Conservation (phyloP, 179 eudicot species). For the Corrigiola litoralis region DNA sequence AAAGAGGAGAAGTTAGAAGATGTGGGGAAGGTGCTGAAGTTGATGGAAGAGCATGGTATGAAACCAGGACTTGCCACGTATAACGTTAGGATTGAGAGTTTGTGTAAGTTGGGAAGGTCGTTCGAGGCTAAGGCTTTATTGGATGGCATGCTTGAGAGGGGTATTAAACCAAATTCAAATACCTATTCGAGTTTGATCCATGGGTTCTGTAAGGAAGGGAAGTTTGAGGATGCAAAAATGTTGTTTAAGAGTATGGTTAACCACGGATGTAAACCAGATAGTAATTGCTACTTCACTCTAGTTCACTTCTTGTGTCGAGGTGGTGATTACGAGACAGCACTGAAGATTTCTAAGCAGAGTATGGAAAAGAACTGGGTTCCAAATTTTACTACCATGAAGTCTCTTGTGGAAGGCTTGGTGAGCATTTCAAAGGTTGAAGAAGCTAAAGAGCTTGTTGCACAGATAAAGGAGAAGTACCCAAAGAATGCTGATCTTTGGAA, state of each 20-base stretch:
- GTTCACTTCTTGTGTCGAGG: constrained; percentile 53
- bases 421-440: constrained; percentile 63
- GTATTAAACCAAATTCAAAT: constrained; percentile 46
- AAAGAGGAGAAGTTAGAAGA: constrained; percentile 72
- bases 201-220: constrained; percentile 75
- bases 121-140: constrained; percentile 74
- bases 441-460: constrained; percentile 54
- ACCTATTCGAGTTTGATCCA: constrained; percentile 58
- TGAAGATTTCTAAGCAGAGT: constrained; percentile 50
- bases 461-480: constrained; percentile 60
- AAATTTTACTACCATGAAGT: constrained; percentile 58
- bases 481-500: constrained; percentile 53
- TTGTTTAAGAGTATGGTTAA: constrained; percentile 48
- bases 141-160: constrained; percentile 59
- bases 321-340: constrained; percentile 66
- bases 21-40: constrained; percentile 60
- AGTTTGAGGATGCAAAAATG: constrained; percentile 61
- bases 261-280: constrained; percentile 39
- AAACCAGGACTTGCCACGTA: constrained; percentile 39
- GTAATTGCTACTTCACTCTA: constrained; percentile 66
- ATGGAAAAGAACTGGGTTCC: constrained; percentile 72
- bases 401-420: constrained; percentile 66
- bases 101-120: constrained; percentile 70
- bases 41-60: constrained; percentile 56
- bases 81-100: constrained; percentile 64